A percentile compares a stretch with the other conserved stretches of the same genome.
phyloP scores from a whole-genome alignment of 2,329 filamentous ascomycete species.

The Pleochaeta shiraiana region DNA sequence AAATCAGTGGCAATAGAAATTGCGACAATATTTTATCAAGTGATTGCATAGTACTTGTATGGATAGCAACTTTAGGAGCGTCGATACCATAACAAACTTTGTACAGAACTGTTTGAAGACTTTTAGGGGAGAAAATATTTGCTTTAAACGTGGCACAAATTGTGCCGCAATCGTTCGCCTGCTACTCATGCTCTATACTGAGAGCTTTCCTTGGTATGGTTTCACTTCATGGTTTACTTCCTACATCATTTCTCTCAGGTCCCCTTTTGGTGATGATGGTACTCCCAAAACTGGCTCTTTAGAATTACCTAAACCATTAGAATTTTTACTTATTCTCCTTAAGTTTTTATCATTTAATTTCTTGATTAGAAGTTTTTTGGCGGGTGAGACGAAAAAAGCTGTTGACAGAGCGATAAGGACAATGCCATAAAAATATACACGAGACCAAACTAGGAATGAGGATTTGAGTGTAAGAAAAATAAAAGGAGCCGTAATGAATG shows the following conservation, averaged over 20 bases:
- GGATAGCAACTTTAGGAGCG: too few relatives aligned
- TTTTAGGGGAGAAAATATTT: too few relatives aligned
- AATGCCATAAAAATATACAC: constrained; percentile 75
- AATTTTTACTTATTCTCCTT: constrained; percentile 23
- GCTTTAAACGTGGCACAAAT: too few relatives aligned
- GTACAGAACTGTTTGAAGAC: too few relatives aligned
- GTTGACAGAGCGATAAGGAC: constrained; percentile 42
- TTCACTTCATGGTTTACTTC: constrained; percentile 30
- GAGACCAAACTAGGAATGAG: constrained; percentile 55
- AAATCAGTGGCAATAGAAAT: too few relatives aligned
- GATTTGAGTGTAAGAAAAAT: constrained; percentile 52
- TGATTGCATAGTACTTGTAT: too few relatives aligned
- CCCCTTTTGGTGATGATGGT: constrained; percentile 49
- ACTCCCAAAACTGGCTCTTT: constrained; percentile 52
- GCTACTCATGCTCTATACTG: too few relatives aligned
- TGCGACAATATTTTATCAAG: too few relatives aligned
- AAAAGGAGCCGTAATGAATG: constrained; percentile 69
- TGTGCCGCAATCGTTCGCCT: too few relatives aligned
- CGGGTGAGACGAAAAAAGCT: constrained; percentile 60
- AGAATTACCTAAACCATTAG: constrained; percentile 34
- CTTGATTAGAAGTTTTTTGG: constrained; percentile 36
- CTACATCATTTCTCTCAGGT: constrained; percentile 39
- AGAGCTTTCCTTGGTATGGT: constrained; percentile 13
- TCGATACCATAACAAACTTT: too few relatives aligned
- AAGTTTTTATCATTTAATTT: constrained; percentile 34